Evolutionary conservation across 164 flowering plant species (phyloP), one percentile per base, ranked within the genome.

Genomic region (Vitis vinifera): DNA sequence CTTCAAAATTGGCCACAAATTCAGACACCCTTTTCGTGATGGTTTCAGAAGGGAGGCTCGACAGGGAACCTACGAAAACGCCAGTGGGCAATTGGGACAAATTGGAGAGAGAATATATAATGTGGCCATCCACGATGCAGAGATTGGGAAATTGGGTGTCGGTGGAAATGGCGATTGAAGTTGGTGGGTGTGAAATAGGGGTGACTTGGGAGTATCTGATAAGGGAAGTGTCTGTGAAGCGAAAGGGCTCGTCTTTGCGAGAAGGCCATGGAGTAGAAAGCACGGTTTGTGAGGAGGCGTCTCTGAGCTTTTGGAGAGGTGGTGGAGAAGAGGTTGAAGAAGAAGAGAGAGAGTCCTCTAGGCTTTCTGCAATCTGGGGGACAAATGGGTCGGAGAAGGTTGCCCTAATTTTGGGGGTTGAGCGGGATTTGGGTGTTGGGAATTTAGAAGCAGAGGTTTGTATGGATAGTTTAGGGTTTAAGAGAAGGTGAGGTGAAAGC

Each of bases 191-290:
- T 4, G 84, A 44, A 37, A 82, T 58, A 4, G 97, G 95, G 4
- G 61, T 72, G 56, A 92, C 83, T 60, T 81, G 76, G 52, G 93
- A 84, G 23, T 77, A 57, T 71, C 70, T 88, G 70, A 91, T 84
- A 76, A 89, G 82, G 44, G 96, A 92, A 71, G 84, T 84, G 71
- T 92, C 97, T 0, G 94, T 94, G 85, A 90, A 90, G 51, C 94
- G 84, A 73, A 94, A 94, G 27, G 87, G 76, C 77, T 94, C 97
- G 73, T 92, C 91, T 81, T 85, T 90, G 30, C 83, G 79, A 27
- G 97, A 69, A 2, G 97, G 97, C 98, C 98, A 94, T 10, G 89
- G 73, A n/a, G 88, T 76, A 49, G 93, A 83, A 72, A 94, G 85
- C 49, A 94, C 84, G 51, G 89, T 67, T 29, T 85, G 67, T 6